These are phyloP conservation scores for Nakaseomyces nivariensis DNA, from an alignment of 1,139 yeast species.

Conservation along the genomic window DNA sequence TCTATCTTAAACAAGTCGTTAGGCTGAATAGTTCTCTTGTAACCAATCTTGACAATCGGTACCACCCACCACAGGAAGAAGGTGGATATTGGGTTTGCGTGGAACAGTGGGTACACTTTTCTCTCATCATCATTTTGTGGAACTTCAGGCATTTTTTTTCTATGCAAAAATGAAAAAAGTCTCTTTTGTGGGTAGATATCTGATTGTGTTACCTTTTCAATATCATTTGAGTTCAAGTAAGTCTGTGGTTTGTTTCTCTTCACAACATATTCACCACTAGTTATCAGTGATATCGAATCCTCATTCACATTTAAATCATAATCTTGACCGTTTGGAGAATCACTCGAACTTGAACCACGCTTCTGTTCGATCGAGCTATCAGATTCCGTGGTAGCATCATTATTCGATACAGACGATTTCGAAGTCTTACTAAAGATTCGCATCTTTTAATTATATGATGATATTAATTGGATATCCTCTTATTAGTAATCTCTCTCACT, in stretches of 20 bases:
- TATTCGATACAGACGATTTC: not conserved
- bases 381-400: not conserved
- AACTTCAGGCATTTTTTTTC: slow-evolving; percentile 41
- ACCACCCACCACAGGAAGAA: slow-evolving; percentile 49
- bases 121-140: slow-evolving; percentile 44
- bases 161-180: slow-evolving; percentile 32
- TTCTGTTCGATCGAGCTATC: not conserved
- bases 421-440: not conserved
- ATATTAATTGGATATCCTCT: too few species aligned
- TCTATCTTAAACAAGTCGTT: slow-evolving; percentile 51
- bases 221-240: slow-evolving; percentile 24
- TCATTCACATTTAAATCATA: not conserved
- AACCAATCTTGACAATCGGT: slow-evolving; percentile 54
- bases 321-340: not conserved
- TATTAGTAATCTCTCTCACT: not conserved
- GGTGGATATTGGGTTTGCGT: slow-evolving; percentile 30
- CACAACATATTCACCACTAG: slow-evolving; percentile 19
- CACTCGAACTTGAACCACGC: not conserved
- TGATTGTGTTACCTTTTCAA: slow-evolving; percentile 27
- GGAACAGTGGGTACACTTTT: slow-evolving; percentile 34
- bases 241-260: slow-evolving; percentile 25
- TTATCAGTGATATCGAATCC: not conserved
- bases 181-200: slow-evolving; percentile 32
- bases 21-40: slow-evolving; percentile 53
- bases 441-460: not conserved